These are phyloP conservation scores for Cutaneotrichosporon dermatis DNA, from an alignment of 1,284 basidiomycete genomes.

Conservation along the genomic window DNA sequence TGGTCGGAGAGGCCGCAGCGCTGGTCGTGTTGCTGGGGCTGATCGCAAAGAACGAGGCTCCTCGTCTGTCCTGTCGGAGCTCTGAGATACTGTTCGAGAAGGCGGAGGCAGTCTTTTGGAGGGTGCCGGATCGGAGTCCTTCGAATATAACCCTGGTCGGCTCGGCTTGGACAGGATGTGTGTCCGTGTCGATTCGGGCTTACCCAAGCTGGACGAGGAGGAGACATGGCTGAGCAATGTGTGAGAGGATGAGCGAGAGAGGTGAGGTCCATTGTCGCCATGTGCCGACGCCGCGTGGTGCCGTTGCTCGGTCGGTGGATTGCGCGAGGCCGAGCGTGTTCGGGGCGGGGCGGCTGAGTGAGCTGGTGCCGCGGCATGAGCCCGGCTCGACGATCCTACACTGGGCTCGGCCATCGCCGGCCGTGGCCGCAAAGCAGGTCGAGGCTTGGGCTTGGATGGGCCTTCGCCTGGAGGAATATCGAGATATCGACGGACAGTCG, in stretches of 20 bases:
- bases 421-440: slow-evolving; percentile 10
- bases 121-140: neutral
- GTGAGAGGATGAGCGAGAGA: neutral
- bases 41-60: neutral
- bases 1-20: neutral
- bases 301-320: neutral
- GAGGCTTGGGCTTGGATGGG: slow-evolving; percentile 14
- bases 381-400: neutral
- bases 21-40: neutral
- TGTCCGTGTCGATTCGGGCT: slow-evolving; percentile 5
- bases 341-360: neutral
- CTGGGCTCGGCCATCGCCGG: slow-evolving; percentile 4
- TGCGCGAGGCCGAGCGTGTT: neutral
- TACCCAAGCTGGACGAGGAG: slow-evolving; percentile 5
- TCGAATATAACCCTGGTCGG: slow-evolving; percentile 13
- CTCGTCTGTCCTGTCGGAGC: neutral
- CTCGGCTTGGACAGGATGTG: slow-evolving; percentile 22
- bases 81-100: slow-evolving; percentile 14
- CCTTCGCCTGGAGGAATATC: slow-evolving; percentile 33
- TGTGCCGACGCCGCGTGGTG: neutral
- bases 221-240: neutral
- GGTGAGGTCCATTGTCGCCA: neutral
- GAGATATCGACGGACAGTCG: slow-evolving; percentile 50
- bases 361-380: slow-evolving; percentile 1
- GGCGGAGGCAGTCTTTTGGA: slow-evolving; percentile 22